Evolutionary conservation across 2,329 filamentous ascomycete genomes (phyloP).

Genomic region (Cytospora mali): DNA sequence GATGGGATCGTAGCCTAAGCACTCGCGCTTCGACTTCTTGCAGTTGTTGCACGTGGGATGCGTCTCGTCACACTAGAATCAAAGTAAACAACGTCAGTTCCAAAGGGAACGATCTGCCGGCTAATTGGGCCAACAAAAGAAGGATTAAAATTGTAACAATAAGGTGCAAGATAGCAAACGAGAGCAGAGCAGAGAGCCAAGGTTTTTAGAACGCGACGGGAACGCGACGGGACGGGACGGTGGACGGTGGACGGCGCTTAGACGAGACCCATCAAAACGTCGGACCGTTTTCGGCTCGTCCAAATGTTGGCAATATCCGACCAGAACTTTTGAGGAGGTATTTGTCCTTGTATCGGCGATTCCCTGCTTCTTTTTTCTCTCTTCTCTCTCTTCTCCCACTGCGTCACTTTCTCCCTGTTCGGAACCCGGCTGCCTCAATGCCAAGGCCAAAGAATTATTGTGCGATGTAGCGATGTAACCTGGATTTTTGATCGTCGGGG

Average conservation of each 20-base stretch:
- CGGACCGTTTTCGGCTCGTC: background rate
- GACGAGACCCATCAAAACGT: background rate
- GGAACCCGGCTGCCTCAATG: background rate
- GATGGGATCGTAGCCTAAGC: slow-evolving; percentile 83
- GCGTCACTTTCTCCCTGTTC: background rate
- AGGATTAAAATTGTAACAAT: background rate
- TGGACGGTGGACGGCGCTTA: background rate
- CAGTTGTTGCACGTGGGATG: slow-evolving; percentile 92
- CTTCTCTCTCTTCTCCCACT: no score
- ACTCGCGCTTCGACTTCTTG: slow-evolving; percentile 86
- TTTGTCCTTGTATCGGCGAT: background rate
- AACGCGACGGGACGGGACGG: slow-evolving; percentile 26
- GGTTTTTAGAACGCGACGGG: slow-evolving; percentile 9
- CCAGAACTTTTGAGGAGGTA: background rate
- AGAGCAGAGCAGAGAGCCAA: background rate
- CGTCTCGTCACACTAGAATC: slow-evolving; percentile 83
- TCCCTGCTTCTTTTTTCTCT: background rate
- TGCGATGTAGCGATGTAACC: background rate
- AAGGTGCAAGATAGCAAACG: background rate
- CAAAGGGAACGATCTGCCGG: background rate
- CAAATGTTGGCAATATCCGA: background rate
- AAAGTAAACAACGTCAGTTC: slow-evolving; percentile 4
- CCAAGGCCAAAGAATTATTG: background rate
- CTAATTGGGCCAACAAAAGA: background rate
- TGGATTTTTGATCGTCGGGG: background rate